Evolutionary conservation across 768 basidiomycete species (phyloP).

Genomic region (Pleurotus cornucopiae): DNA sequence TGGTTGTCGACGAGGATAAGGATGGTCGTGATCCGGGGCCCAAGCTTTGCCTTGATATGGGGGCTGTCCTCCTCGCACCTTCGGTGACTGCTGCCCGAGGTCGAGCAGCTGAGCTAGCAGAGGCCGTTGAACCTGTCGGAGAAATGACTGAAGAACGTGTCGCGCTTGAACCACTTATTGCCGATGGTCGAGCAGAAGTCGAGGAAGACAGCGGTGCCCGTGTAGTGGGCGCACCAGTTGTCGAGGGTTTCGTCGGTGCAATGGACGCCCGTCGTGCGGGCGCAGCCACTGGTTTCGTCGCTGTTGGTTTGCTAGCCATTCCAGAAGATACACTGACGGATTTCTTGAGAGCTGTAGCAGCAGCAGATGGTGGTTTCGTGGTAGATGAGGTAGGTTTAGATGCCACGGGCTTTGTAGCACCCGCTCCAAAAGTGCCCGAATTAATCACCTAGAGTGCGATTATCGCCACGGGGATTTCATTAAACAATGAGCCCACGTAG

Average conservation of each 20-base stretch:
- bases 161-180: constrained; percentile 16
- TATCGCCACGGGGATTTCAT: constrained; percentile 11
- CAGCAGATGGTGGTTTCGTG: constrained; percentile 19
- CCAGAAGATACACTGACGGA: constrained; percentile 32
- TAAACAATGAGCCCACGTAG: constrained; percentile 10
- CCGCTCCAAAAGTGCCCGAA: constrained; percentile 63
- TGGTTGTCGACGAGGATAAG: constrained; percentile 25
- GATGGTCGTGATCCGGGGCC: constrained; percentile 2
- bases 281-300: constrained; percentile 23
- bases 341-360: constrained; percentile 33
- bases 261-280: constrained; percentile 41
- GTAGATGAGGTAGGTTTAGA: constrained; percentile 17
- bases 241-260: constrained; percentile 30
- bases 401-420: constrained; percentile 36
- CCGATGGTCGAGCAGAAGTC: constrained; percentile 24
- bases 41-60: constrained; percentile 35
- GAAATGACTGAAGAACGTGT: constrained; percentile 52
- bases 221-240: constrained; percentile 23
- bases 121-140: constrained; percentile 45
- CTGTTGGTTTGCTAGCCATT: constrained; percentile 33
- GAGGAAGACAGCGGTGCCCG: constrained; percentile 38
- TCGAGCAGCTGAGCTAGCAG: constrained; percentile 34
- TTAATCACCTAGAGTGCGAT: constrained; percentile 45
- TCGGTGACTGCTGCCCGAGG: constrained; percentile 71
- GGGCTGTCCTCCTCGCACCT: constrained; percentile 47